A percentile compares a stretch with the other conserved stretches of the same genome.
Evolutionary conservation across 2,329 filamentous ascomycete genomes (phyloP).

Genomic region (Hypomyces perniciosus): DNA sequence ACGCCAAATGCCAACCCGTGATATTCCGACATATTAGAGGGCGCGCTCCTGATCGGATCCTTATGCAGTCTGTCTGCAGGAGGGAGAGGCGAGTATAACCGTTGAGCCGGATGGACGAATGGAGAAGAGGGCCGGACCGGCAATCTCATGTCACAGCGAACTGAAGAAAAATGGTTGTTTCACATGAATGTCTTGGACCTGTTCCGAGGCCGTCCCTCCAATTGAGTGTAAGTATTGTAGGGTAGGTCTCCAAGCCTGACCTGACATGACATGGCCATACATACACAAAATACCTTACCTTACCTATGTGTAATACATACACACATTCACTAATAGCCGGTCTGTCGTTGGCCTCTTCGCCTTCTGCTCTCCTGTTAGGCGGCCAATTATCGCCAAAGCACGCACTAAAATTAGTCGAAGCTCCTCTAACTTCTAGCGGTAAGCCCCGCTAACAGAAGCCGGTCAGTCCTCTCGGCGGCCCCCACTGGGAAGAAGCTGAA

Average conservation of each 20-base stretch:
- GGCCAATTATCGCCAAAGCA: too few species aligned
- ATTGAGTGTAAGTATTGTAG: too few species aligned
- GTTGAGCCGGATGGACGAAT: neutral
- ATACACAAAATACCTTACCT: too few species aligned
- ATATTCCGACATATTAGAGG: neutral
- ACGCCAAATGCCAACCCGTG: neutral
- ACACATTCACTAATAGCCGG: too few species aligned
- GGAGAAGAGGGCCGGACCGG: neutral
- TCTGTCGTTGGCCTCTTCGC: too few species aligned
- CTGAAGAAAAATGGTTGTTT: neutral
- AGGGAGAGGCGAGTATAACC: neutral
- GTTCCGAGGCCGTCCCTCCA: slow-evolving; percentile 26
- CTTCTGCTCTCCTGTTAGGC: too few species aligned
- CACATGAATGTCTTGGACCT: neutral
- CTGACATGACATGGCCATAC: too few species aligned
- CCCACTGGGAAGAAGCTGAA: slow-evolving; percentile 30
- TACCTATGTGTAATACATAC: too few species aligned
- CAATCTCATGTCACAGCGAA: neutral
- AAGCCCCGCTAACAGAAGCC: slow-evolving; percentile 22
- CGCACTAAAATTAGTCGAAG: too few species aligned
- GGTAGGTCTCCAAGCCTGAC: too few species aligned
- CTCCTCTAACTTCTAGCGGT: neutral
- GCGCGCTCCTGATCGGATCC: too few species aligned
- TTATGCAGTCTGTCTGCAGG: neutral
- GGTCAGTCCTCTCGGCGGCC: slow-evolving; percentile 34